Conservation (phyloP, 768 basidiomycete genomes). For the Termitomyces sp. region DNA sequence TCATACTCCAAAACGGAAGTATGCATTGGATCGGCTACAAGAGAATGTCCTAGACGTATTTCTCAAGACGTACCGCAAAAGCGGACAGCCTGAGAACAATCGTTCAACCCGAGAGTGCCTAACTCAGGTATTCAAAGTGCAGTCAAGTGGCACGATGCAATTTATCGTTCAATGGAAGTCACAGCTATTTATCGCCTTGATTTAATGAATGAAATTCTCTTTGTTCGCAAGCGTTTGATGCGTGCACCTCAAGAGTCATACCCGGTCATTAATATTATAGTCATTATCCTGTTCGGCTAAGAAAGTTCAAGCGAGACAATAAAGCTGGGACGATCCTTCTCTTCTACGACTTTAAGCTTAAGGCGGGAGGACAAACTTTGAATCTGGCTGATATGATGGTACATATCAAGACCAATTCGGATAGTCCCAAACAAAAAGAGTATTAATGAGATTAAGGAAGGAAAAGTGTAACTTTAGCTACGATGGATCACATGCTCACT, state of each 20-base stretch:
- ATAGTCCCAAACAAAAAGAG: neutral
- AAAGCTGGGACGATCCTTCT: neutral
- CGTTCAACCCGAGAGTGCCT: neutral
- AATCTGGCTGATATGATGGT: neutral
- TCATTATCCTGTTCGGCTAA: neutral
- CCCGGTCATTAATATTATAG: neutral
- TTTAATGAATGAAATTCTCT: neutral
- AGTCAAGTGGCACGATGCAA: neutral
- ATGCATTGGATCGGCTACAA: neutral
- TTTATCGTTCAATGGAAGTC: neutral
- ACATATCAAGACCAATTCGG: neutral
- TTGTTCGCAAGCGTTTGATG: neutral
- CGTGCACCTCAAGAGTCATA: neutral
- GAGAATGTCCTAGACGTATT: neutral
- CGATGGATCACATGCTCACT: neutral
- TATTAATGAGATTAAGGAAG: neutral
- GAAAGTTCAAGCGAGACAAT: neutral
- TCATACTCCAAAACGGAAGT: neutral
- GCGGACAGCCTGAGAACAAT: neutral
- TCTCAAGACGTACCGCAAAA: neutral
- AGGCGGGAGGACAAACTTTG: neutral
- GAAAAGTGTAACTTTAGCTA: neutral
- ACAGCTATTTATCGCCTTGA: neutral
- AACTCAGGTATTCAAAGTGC: neutral
- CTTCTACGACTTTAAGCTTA: neutral